Evolutionary conservation across 2,329 filamentous ascomycete species (phyloP).

Genomic region (Sporothrix curviconia): DNA sequence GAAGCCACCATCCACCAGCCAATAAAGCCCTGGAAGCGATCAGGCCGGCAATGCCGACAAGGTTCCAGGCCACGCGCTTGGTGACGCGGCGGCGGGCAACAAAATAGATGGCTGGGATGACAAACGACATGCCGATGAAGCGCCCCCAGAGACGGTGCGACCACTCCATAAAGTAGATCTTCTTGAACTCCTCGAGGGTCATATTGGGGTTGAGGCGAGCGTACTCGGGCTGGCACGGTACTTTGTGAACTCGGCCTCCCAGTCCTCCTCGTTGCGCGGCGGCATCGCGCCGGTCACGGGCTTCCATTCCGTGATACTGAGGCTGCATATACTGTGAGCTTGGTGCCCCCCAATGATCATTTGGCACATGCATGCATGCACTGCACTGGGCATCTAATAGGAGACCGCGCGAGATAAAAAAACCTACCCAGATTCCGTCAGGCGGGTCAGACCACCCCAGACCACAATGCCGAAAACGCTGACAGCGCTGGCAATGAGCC

Average conservation of each 20-base stretch:
- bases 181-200: slow-evolving; percentile 89
- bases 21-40: slow-evolving; percentile 91
- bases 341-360: neutral
- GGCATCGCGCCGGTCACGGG: slow-evolving; percentile 90
- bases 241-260: slow-evolving; percentile 88
- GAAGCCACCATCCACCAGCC: slow-evolving; percentile 99
- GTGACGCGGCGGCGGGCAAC: slow-evolving; percentile 74
- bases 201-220: slow-evolving; percentile 87
- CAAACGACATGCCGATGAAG: slow-evolving; percentile 81
- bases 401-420: too few relatives aligned
- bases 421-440: slow-evolving; percentile 98
- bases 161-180: slow-evolving; percentile 99
- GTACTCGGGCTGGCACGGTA: slow-evolving; percentile 90
- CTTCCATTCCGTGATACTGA: slow-evolving; percentile 98
- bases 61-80: slow-evolving; percentile 65
- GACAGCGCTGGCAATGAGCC: slow-evolving; percentile 82
- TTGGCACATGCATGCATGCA: too few relatives aligned
- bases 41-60: slow-evolving; percentile 76
- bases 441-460: slow-evolving; percentile 83
- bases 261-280: slow-evolving; percentile 70
- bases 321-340: slow-evolving; percentile 20
- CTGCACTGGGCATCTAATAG: too few relatives aligned
- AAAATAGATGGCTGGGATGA: slow-evolving; percentile 83
- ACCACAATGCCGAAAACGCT: slow-evolving; percentile 97
- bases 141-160: slow-evolving; percentile 90